Conservation (phyloP, 2,329 filamentous ascomycete genomes). For the Colletotrichum acutatum region DNA sequence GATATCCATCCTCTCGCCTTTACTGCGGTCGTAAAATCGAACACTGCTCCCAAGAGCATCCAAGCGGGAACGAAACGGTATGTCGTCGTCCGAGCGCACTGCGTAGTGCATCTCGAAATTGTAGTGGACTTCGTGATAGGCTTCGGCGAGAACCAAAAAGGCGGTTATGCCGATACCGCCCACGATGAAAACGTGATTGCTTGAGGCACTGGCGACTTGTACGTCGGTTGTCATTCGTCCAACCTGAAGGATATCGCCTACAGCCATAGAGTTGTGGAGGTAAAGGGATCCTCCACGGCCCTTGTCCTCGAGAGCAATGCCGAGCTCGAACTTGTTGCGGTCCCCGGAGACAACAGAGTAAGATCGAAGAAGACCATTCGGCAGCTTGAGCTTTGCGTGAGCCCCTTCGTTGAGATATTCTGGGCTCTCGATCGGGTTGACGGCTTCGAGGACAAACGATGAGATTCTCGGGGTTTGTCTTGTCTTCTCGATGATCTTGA, state of each 20-base stretch:
- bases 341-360: constrained; percentile 70
- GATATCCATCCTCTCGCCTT: constrained; percentile 65
- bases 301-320: constrained; percentile 63
- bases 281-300: constrained; percentile 72
- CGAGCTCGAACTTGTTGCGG: constrained; percentile 63
- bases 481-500: constrained; percentile 60
- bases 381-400: constrained; percentile 67
- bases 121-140: constrained; percentile 56
- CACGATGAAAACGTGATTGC: constrained; percentile 70
- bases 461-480: constrained; percentile 61
- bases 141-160: constrained; percentile 62
- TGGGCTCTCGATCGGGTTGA: constrained; percentile 46
- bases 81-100: constrained; percentile 60
- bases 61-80: constrained; percentile 65
- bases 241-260: constrained; percentile 62
- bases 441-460: constrained; percentile 63
- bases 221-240: constrained; percentile 62
- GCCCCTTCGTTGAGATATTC: constrained; percentile 52
- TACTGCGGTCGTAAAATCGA: constrained; percentile 62
- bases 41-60: constrained; percentile 53
- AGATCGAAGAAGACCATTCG: constrained; percentile 64
- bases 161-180: constrained; percentile 76
- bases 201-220: constrained; percentile 56
- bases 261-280: constrained; percentile 60
- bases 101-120: constrained; percentile 69